These are phyloP conservation scores for Mitragyna speciosa DNA, from an alignment of 257 asterid species.

Conservation along the genomic window DNA sequence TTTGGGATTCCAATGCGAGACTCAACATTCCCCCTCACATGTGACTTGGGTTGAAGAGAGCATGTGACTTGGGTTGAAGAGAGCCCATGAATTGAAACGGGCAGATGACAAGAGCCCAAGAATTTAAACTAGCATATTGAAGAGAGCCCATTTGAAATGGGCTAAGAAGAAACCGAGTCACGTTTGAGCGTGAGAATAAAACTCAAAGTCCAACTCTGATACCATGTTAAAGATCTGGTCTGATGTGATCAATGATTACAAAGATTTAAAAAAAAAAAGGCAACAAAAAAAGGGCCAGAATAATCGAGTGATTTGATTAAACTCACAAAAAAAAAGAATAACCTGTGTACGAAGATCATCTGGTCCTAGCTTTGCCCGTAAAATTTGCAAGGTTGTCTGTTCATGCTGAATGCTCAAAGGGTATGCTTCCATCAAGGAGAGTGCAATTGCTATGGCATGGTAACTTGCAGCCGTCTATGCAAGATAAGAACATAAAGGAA, in stretches of 20 bases:
- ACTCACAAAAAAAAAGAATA: slow-evolving; percentile 23
- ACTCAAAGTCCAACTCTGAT: too few relatives aligned
- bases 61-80: too few relatives aligned
- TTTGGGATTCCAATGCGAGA: too few relatives aligned
- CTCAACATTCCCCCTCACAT: too few relatives aligned
- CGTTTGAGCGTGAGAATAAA: too few relatives aligned
- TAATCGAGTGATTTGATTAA: background rate
- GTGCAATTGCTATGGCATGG: slow-evolving; percentile 94
- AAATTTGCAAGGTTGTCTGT: slow-evolving; percentile 84
- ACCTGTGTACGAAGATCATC: slow-evolving; percentile 98
- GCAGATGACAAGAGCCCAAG: too few relatives aligned
- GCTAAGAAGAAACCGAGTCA: too few relatives aligned
- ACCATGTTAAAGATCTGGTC: too few relatives aligned
- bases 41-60: too few relatives aligned
- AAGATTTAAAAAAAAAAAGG: background rate
- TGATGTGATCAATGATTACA: background rate
- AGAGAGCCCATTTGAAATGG: too few relatives aligned
- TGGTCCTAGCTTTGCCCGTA: slow-evolving; percentile 84
- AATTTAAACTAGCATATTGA: too few relatives aligned
- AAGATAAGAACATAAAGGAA: slow-evolving; percentile 28
- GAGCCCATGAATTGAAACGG: too few relatives aligned
- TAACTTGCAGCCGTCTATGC: slow-evolving; percentile 94
- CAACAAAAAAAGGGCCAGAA: background rate
- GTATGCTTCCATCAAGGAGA: slow-evolving; percentile 95
- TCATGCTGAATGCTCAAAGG: slow-evolving; percentile 95